Conservation (phyloP, 2,329 filamentous ascomycete species). For the Chaetothyriales sp. region DNA sequence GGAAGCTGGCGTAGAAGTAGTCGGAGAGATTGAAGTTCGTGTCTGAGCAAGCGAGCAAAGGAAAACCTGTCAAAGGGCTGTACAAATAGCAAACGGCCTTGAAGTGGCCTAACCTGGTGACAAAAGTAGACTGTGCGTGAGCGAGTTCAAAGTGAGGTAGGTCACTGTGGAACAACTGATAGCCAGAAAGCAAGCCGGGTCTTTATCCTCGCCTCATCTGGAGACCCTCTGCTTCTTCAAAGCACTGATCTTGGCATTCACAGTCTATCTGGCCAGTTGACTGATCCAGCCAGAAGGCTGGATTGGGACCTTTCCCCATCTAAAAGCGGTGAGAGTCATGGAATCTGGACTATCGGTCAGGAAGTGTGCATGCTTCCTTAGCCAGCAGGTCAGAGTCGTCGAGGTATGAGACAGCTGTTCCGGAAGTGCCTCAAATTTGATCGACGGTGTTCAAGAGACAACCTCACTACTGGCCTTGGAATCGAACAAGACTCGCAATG, state of each 20-base stretch:
- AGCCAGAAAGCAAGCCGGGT: neutral
- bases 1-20: neutral
- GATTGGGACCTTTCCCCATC: neutral
- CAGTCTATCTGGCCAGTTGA: neutral
- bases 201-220: neutral
- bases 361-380: neutral
- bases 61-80: neutral
- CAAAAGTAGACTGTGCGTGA: neutral
- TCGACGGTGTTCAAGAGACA: neutral
- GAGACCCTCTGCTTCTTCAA: neutral
- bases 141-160: neutral
- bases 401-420: neutral
- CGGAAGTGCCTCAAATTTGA: neutral
- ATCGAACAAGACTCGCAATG: neutral
- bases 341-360: neutral
- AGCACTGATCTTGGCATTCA: neutral
- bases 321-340: neutral
- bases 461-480: neutral
- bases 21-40: neutral
- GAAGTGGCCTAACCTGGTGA: neutral
- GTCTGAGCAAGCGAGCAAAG: neutral
- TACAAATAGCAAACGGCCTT: neutral
- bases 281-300: neutral
- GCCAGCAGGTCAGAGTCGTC: neutral
- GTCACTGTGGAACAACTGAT: neutral